A percentile compares a stretch with the other conserved stretches of the same genome.
These are phyloP conservation scores for Wallacemonas sp. DNA, from an alignment of 208 protist species.

Conservation along the genomic window DNA sequence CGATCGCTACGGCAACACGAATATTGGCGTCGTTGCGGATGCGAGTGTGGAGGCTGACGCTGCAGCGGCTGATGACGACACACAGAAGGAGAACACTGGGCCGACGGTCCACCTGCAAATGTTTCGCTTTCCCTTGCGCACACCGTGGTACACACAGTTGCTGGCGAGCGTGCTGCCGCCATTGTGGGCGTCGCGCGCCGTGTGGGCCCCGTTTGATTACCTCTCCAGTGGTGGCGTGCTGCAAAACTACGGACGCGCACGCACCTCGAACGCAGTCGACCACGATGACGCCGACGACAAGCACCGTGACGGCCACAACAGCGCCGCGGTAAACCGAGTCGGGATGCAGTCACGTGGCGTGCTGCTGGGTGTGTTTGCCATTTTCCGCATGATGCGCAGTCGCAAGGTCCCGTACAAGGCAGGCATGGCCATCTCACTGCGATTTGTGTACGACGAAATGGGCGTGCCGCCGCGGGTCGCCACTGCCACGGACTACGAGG, in stretches of 20 bases:
- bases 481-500: constrained; percentile 53
- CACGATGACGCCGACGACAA: too few relatives aligned
- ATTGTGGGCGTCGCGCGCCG: constrained; percentile 25
- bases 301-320: too few relatives aligned
- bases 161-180: constrained; percentile 44
- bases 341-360: neutral
- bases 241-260: too few relatives aligned
- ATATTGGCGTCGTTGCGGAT: neutral
- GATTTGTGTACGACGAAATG: constrained; percentile 13
- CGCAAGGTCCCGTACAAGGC: constrained; percentile 66
- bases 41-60: neutral
- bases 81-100: constrained; percentile 3
- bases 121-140: constrained; percentile 69
- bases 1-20: constrained; percentile 47
- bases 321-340: too few relatives aligned
- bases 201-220: constrained; percentile 21
- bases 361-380: constrained; percentile 41
- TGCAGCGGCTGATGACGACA: neutral
- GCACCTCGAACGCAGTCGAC: too few relatives aligned
- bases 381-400: constrained; percentile 45
- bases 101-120: constrained; percentile 59
- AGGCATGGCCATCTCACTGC: constrained; percentile 31
- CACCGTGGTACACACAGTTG: constrained; percentile 51
- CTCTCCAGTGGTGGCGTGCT: constrained; percentile 4
- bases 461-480: constrained; percentile 21